Evolutionary conservation across 1,284 basidiomycete species (phyloP), one percentile per base, ranked within the genome.

Genomic region (Pseudozyma thailandica): DNA sequence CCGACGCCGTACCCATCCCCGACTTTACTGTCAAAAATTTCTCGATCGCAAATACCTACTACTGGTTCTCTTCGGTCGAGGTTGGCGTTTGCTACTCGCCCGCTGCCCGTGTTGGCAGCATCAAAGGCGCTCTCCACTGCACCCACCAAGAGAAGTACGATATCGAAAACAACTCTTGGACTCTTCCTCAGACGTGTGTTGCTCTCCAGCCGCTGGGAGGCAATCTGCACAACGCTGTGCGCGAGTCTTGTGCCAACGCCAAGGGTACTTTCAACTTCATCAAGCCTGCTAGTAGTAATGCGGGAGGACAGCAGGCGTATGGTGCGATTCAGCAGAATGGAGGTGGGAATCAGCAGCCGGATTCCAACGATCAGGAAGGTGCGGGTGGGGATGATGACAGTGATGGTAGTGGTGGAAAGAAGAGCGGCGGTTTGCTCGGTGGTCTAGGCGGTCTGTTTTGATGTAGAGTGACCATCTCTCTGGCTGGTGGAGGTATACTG

Each of bases 1-100:
- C 49, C 1, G 25, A 31, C 12, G 52, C 42, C 1, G 7, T 49
- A 4, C 18, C 33, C 3, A 4, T 42, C 9, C 54, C 54, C 6
- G 42, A 58, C 45, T 69, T 31, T 38, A 44, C 26, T 4, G 35
- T 21, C 30, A 16, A 28, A 12, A 21, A 44, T 4, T 9, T 15
- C 8, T 45, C 57, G 6, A 6, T 71, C 2, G 56, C 68, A 0
- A 45, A 30, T 39, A 71, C 61, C 13, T 64, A 64, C 41, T 56
- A 56, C 53, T 71, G 60, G 60, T 71, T 64, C 50, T 64, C 68
- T 9, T 64, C 68, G 6, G 68, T 71, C 42, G 68, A 71, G 35
- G 28, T 71, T 1, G 68, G 60, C 23, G 61, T 71, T 6, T 71
- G 68, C 61, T 71, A 60, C 61, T 38, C 4, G 12, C 68, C 68